These are phyloP conservation scores for Mortierella claussenii DNA, from an alignment of 192 early-diverging fungal species.

Conservation along the genomic window DNA sequence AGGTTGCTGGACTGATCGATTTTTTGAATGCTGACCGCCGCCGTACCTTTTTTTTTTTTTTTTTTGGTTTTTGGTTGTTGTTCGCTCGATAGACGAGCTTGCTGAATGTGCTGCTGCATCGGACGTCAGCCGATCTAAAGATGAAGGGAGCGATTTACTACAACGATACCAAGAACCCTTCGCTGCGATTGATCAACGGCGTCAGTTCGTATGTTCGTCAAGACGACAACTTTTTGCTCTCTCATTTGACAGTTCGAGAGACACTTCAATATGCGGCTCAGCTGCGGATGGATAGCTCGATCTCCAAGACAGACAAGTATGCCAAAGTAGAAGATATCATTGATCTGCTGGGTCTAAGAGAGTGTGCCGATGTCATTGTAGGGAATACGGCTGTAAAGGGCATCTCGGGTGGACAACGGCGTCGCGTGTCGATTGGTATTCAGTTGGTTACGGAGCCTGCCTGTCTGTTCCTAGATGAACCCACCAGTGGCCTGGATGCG, in stretches of 20 bases:
- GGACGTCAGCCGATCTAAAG: slow-evolving; percentile 12
- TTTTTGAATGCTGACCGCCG: too few species aligned
- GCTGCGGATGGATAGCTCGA: slow-evolving; percentile 63
- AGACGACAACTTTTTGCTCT: slow-evolving; percentile 51
- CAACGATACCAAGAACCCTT: slow-evolving; percentile 47
- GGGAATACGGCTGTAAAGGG: slow-evolving; percentile 42
- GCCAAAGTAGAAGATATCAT: slow-evolving; percentile 50
- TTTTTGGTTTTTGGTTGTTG: neutral
- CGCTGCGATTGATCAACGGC: slow-evolving; percentile 27
- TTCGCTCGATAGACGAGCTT: slow-evolving; percentile 29
- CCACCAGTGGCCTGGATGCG: slow-evolving; percentile 45
- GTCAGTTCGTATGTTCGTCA: slow-evolving; percentile 51
- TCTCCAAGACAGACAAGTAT: slow-evolving; percentile 25
- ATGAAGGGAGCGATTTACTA: slow-evolving; percentile 34
- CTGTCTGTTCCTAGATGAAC: slow-evolving; percentile 50
- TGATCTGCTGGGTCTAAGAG: slow-evolving; percentile 39
- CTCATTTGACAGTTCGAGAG: slow-evolving; percentile 82
- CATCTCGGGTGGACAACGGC: slow-evolving; percentile 44
- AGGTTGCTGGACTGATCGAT: too few species aligned
- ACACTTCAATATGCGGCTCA: slow-evolving; percentile 80
- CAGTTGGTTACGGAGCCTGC: slow-evolving; percentile 48
- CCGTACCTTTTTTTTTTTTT: too few species aligned
- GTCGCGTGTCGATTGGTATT: slow-evolving; percentile 46
- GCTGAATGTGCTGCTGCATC: slow-evolving; percentile 35
- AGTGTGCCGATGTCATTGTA: slow-evolving; percentile 51